Conservation (phyloP, 352 stramenopile genomes). For the Phytophthora agathidicida region DNA sequence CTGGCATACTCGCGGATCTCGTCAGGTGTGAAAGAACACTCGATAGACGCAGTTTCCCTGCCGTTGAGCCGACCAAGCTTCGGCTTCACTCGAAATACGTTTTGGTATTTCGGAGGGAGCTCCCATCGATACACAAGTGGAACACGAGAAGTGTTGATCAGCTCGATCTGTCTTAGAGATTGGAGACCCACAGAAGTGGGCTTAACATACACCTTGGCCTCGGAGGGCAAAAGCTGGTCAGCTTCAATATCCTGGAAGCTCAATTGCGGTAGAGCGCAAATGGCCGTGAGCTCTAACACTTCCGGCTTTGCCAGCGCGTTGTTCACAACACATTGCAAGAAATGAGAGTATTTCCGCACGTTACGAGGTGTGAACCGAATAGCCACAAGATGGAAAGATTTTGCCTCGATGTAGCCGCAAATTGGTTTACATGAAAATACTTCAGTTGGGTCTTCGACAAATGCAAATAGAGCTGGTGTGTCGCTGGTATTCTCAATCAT, state of each 20-base stretch:
- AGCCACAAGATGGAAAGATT: slow-evolving; percentile 85
- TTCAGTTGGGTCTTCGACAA: slow-evolving; percentile 64
- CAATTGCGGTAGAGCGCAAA: slow-evolving; percentile 61
- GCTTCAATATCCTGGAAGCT: slow-evolving; percentile 43
- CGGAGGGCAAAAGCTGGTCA: slow-evolving; percentile 13
- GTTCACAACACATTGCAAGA: slow-evolving; percentile 77
- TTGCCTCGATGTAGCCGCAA: slow-evolving; percentile 71
- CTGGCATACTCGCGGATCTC: slow-evolving; percentile 76
- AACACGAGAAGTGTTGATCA: slow-evolving; percentile 86
- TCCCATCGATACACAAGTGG: slow-evolving; percentile 88
- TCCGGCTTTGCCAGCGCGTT: slow-evolving; percentile 58
- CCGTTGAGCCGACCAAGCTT: slow-evolving; percentile 83
- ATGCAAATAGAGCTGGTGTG: slow-evolving; percentile 87
- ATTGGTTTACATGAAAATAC: slow-evolving; percentile 78
- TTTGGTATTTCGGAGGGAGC: slow-evolving; percentile 59
- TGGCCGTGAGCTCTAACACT: slow-evolving; percentile 59
- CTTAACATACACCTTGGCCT: slow-evolving; percentile 78
- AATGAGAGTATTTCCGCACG: slow-evolving; percentile 52
- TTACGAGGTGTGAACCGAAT: slow-evolving; percentile 72
- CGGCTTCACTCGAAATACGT: slow-evolving; percentile 70
- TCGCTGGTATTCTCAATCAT: slow-evolving; percentile 89
- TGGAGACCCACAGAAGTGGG: slow-evolving; percentile 82
- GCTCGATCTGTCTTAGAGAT: slow-evolving; percentile 52
- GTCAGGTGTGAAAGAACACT: slow-evolving; percentile 81
- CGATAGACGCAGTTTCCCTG: slow-evolving; percentile 69